Percentiles rank a stretch among this genome's conserved stretches.
Conservation (phyloP, 805 yeast genomes). For the Candida dendrica region DNA sequence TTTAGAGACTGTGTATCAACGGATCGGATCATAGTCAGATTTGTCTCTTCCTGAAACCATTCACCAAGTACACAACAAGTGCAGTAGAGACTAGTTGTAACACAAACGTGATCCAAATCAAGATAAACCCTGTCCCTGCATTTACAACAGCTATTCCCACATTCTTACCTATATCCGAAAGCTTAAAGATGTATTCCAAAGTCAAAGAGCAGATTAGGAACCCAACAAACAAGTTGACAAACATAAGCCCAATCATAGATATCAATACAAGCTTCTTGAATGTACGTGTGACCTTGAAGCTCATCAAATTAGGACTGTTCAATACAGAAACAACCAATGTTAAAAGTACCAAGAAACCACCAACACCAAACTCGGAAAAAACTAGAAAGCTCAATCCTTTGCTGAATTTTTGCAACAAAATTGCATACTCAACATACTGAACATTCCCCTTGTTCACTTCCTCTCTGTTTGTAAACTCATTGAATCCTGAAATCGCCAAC, state of each 20-base stretch:
- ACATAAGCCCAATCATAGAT: conserved; percentile 8
- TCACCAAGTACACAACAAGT: conserved; percentile 12
- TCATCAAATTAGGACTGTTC: background rate
- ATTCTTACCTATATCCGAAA: conserved; percentile 9
- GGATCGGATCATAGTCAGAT: conserved; percentile 1
- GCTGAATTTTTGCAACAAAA: conserved; percentile 18
- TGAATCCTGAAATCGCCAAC: conserved; percentile 23
- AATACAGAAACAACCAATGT: conserved; percentile 3
- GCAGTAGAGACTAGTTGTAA: conserved; percentile 3
- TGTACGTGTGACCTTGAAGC: background rate
- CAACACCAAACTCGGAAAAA: conserved; percentile 5
- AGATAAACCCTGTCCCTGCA: conserved; percentile 11
- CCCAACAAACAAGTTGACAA: conserved; percentile 7
- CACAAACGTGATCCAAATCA: conserved; percentile 15
- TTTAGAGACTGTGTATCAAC: too few relatives aligned
- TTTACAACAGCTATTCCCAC: conserved; percentile 20
- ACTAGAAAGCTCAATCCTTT: conserved; percentile 18
- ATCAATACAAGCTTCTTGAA: conserved; percentile 6
- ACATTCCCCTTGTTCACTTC: background rate
- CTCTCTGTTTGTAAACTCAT: conserved; percentile 16
- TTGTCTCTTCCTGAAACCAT: conserved; percentile 11
- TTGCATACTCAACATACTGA: conserved; percentile 19
- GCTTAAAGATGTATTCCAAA: conserved; percentile 14
- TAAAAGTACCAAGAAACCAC: conserved; percentile 1
- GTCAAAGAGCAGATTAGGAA: conserved; percentile 18